These are phyloP conservation scores for Jacaranda mimosifolia DNA, from an alignment of 257 asterid genomes.

Conservation along the genomic window DNA sequence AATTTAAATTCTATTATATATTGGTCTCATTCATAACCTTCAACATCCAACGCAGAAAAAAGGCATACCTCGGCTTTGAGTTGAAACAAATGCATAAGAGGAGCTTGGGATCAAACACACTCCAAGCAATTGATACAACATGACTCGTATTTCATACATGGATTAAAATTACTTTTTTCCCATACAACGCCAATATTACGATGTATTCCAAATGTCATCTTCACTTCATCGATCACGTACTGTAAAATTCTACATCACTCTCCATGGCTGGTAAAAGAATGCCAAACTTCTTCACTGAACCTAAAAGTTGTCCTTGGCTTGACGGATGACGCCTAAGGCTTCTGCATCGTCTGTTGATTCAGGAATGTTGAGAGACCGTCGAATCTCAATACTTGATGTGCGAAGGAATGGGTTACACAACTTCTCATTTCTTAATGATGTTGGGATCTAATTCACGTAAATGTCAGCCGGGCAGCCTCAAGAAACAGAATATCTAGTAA, in stretches of 20 bases:
- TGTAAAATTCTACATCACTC: slow-evolving; percentile 17
- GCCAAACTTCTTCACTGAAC: slow-evolving; percentile 4
- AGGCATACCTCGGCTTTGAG: slow-evolving; percentile 29
- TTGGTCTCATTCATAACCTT: too few species aligned
- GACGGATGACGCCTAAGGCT: slow-evolving; percentile 78
- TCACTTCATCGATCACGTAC: slow-evolving; percentile 17
- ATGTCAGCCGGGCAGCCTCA: slow-evolving; percentile 2
- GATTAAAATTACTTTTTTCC: slow-evolving; percentile 21
- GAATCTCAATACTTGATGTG: slow-evolving; percentile 81
- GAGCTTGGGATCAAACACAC: slow-evolving; percentile 20
- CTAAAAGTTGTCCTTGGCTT: slow-evolving; percentile 87
- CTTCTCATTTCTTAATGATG: slow-evolving; percentile 76
- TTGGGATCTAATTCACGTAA: slow-evolving; percentile 72
- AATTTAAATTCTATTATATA: too few species aligned
- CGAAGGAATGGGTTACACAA: slow-evolving; percentile 94
- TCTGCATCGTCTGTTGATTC: slow-evolving; percentile 76
- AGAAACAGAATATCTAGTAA: not conserved
- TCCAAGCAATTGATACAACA: slow-evolving; percentile 12
- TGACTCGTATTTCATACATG: not conserved
- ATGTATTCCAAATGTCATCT: slow-evolving; percentile 6
- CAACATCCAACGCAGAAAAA: not conserved
- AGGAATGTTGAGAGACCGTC: slow-evolving; percentile 69
- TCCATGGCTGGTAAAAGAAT: slow-evolving; percentile 1
- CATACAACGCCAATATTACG: slow-evolving; percentile 25
- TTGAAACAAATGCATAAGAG: slow-evolving; percentile 8